A percentile compares a stretch with the other conserved stretches of the same genome.
Evolutionary conservation across 2,329 filamentous ascomycete genomes (phyloP).

Genomic region (Colletotrichum cordylinicola): DNA sequence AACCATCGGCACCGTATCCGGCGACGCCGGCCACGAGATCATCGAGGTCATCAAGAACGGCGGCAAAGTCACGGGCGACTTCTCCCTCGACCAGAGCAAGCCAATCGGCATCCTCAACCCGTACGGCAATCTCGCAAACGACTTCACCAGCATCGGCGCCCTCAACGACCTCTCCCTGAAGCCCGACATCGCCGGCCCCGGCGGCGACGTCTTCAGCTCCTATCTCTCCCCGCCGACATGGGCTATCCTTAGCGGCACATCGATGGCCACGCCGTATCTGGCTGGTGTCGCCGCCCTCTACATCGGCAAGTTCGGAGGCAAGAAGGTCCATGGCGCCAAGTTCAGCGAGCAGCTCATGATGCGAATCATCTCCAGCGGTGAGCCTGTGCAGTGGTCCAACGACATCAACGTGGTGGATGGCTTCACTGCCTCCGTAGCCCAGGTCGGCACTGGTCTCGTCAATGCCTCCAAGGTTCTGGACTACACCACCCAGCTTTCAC

Average conservation of each 20-base stretch:
- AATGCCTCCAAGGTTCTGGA: conserved; percentile 45
- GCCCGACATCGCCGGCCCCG: conserved; percentile 42
- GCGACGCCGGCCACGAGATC: conserved; percentile 21
- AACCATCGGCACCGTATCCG: conserved; percentile 20
- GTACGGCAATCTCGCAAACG: conserved; percentile 35
- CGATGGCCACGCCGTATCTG: conserved; percentile 51
- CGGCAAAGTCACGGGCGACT: conserved; percentile 22
- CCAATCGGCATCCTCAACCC: conserved; percentile 24
- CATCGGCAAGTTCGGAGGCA: conserved; percentile 43
- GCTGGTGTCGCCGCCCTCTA: conserved; percentile 41
- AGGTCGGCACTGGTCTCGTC: conserved; percentile 45
- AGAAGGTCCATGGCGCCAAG: conserved; percentile 31
- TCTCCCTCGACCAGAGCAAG: conserved; percentile 1
- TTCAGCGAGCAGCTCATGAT: conserved; percentile 35
- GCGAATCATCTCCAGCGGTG: conserved; percentile 35
- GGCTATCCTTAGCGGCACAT: conserved; percentile 47
- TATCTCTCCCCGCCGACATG: conserved; percentile 26
- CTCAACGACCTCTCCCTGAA: conserved; percentile 44
- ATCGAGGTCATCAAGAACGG: conserved; percentile 16
- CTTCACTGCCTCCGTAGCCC: conserved; percentile 37
- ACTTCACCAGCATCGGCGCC: conserved; percentile 45
- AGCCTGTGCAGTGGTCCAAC: conserved; percentile 31
- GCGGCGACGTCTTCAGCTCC: conserved; percentile 47
- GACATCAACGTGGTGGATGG: conserved; percentile 7
- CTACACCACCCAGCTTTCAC: conserved; percentile 39